phyloP scores from a whole-genome alignment of 441 rosid species.

The Populus tomentosa region DNA sequence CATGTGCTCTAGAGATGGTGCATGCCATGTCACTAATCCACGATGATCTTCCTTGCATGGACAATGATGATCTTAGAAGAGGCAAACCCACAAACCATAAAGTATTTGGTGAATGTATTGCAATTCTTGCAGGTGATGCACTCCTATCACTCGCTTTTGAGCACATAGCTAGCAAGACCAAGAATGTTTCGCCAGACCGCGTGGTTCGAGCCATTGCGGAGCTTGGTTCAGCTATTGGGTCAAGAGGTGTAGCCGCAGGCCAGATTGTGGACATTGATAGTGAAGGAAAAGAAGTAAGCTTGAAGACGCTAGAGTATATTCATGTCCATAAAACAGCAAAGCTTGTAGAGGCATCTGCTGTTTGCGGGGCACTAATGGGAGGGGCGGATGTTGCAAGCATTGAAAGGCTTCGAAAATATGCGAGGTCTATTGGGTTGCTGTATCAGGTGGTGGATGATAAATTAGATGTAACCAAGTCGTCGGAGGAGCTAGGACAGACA shows the following conservation, averaged over 20 bases:
- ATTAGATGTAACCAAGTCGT: slow-evolving; percentile 73
- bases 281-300: slow-evolving; percentile 56
- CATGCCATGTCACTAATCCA: slow-evolving; percentile 87
- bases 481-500: slow-evolving; percentile 72
- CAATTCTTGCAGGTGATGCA: slow-evolving; percentile 88
- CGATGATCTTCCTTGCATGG: slow-evolving; percentile 88
- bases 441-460: slow-evolving; percentile 88
- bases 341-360: slow-evolving; percentile 73
- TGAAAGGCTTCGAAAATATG: slow-evolving; percentile 64
- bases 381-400: slow-evolving; percentile 72
- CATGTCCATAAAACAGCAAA: slow-evolving; percentile 84
- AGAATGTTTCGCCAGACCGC: slow-evolving; percentile 41
- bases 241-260: slow-evolving; percentile 76
- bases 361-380: slow-evolving; percentile 71
- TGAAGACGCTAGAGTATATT: slow-evolving; percentile 67
- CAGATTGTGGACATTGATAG: slow-evolving; percentile 73
- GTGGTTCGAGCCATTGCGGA: slow-evolving; percentile 58
- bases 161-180: slow-evolving; percentile 53
- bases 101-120: slow-evolving; percentile 71
- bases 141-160: slow-evolving; percentile 75
- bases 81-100: slow-evolving; percentile 85
- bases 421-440: slow-evolving; percentile 60
- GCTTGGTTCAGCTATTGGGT: slow-evolving; percentile 60
- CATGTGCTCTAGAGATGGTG: slow-evolving; percentile 87
- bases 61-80: slow-evolving; percentile 82